phyloP scores from a whole-genome alignment of 768 basidiomycete genomes.

The Saitozyma sp. region DNA sequence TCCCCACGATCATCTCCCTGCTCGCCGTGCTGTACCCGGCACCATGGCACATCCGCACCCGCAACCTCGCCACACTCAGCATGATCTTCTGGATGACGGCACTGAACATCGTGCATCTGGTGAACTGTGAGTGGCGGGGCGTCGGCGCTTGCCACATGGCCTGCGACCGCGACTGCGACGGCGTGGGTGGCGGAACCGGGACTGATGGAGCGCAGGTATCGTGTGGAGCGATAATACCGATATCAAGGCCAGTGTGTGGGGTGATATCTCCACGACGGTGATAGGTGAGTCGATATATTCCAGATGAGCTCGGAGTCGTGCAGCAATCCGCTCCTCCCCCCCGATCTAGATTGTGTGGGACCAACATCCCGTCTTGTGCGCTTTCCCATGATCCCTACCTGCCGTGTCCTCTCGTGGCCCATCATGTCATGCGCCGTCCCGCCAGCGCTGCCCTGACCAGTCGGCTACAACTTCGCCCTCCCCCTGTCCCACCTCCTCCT shows the following conservation, averaged over 20 bases:
- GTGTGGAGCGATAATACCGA: conserved; percentile 38
- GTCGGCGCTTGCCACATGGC: background rate
- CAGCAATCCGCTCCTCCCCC: too few relatives aligned
- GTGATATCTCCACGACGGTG: conserved; percentile 36
- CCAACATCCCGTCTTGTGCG: too few relatives aligned
- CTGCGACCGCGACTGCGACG: background rate
- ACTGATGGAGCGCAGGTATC: conserved; percentile 21
- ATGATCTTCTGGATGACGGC: conserved; percentile 51
- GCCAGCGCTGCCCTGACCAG: too few relatives aligned
- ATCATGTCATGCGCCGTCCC: too few relatives aligned
- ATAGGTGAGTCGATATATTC: conserved; percentile 18
- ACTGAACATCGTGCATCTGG: conserved; percentile 37
- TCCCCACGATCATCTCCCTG: conserved; percentile 36
- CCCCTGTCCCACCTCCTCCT: conserved; percentile 47
- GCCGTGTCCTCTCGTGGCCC: too few relatives aligned
- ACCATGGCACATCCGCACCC: conserved; percentile 50
- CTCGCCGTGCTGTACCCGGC: conserved; percentile 39
- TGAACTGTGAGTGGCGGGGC: conserved; percentile 38
- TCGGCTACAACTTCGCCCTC: conserved; percentile 50
- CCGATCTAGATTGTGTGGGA: too few relatives aligned
- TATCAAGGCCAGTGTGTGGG: conserved; percentile 37
- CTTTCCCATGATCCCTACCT: too few relatives aligned
- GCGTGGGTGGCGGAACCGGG: background rate
- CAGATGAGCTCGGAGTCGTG: too few relatives aligned
- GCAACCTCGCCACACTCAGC: conserved; percentile 44